phyloP scores from a whole-genome alignment of 2,329 filamentous ascomycete genomes.

The Helicocarpus griseus region DNA sequence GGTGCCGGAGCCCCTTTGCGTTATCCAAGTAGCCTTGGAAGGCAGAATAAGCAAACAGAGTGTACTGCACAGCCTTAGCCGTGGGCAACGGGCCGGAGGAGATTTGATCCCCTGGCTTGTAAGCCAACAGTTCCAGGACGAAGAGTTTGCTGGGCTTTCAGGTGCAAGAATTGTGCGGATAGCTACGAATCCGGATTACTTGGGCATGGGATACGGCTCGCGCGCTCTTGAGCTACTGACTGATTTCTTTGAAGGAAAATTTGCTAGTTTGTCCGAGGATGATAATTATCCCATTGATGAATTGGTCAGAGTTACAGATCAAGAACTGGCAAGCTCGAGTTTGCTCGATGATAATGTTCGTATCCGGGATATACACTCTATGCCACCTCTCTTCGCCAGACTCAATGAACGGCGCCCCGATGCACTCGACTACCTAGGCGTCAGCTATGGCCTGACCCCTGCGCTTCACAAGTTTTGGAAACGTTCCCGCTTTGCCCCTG shows the following conservation, averaged over 20 bases:
- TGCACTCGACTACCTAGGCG: conserved; percentile 81
- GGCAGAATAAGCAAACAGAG: conserved; percentile 90
- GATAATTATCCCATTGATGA: conserved; percentile 42
- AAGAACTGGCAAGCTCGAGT: conserved; percentile 64
- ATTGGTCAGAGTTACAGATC: conserved; percentile 74
- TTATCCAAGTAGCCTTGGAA: conserved; percentile 89
- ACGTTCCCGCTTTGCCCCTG: conserved; percentile 70
- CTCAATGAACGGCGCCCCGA: conserved; percentile 73
- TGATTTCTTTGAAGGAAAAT: conserved; percentile 93
- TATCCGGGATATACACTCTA: conserved; percentile 77
- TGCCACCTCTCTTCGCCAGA: conserved; percentile 88
- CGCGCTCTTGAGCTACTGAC: conserved; percentile 77
- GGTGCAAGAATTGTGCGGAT: conserved; percentile 89
- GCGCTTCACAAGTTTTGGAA: conserved; percentile 96
- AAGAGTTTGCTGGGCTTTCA: conserved; percentile 87
- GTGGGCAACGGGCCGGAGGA: conserved; percentile 79
- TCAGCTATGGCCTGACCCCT: conserved; percentile 85
- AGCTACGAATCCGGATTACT: conserved; percentile 90
- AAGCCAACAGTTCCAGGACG: conserved; percentile 95
- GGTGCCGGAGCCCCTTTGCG: conserved; percentile 85
- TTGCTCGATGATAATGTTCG: conserved; percentile 82
- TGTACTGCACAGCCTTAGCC: conserved; percentile 77
- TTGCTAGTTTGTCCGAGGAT: conserved; percentile 71
- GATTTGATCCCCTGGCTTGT: conserved; percentile 97
- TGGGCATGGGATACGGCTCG: conserved; percentile 85